Evolutionary conservation across 2,329 filamentous ascomycete species (phyloP), one percentile per base, ranked within the genome.

Genomic region (Apiospora marii): DNA sequence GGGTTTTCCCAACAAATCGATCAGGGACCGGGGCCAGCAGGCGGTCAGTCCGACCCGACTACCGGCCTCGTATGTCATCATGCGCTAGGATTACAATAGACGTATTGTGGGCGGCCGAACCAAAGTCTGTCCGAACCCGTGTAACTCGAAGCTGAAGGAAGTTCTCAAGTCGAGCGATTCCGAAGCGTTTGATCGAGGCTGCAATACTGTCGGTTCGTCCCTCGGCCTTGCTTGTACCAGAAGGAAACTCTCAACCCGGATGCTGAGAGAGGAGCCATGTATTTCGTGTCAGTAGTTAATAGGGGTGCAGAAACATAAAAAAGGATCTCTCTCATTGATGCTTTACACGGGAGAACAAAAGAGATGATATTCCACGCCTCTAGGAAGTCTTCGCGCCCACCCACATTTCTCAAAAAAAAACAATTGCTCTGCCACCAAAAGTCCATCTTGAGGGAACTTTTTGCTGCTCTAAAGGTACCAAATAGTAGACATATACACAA

Each of bases 401-500:
- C 58, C 58, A 64, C 58, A 24, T 41, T 64, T 64, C 58, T 61
- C 53, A 61, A 41, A 64, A 61, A 41, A 64, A 64, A 64, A 41
- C 58, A 64, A 64, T 64, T 64, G 58, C 58, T 64, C 58, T 41
- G 58, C 58, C 58, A 64, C 58, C 58, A n/a, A 64, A 64, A 64
- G 58, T 64, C 58, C 58, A 64, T 64, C 58, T 64, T 64, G 58
- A 64, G 34, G 58, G 58, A 64, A 64, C 58, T 68, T 68, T 34
- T 68, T 68, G 67, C 68, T 70, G 48, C 68, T 73, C 72, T 73
- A 72, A 72, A 67, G 71, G 70, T 73, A 67, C 58, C 72, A 72
- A 73, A 70, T 74, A 73, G 70, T 74, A 73, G 72, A 74, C 73
- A 74, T 74, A 72, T 73, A 74, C 73, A 74, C 72, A 71, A 64